Conservation (phyloP, 495 filamentous ascomycete genomes). For the Hypomontagnella monticulosa region DNA sequence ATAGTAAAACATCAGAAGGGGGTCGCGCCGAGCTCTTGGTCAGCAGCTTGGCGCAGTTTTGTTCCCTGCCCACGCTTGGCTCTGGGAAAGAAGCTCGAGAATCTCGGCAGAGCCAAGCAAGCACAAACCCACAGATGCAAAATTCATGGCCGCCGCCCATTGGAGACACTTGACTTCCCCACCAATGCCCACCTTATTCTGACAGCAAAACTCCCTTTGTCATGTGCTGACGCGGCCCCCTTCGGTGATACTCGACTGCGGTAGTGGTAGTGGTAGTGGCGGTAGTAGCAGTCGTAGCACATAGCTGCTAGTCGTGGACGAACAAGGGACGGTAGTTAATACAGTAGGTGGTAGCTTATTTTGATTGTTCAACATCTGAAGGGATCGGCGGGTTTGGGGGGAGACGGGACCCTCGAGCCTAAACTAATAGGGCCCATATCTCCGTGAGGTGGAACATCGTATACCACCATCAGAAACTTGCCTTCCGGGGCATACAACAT, state of each 20-base stretch:
- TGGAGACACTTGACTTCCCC: conserved; percentile 25
- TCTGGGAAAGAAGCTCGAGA: conserved; percentile 29
- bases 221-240: conserved; percentile 42
- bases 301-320: background rate
- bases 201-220: conserved; percentile 36
- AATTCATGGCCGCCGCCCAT: conserved; percentile 18
- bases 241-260: conserved; percentile 45
- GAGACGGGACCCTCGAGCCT: conserved; percentile 23
- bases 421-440: conserved; percentile 41
- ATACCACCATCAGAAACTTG: conserved; percentile 36
- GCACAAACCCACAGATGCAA: conserved; percentile 23
- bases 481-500: conserved; percentile 19
- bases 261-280: background rate
- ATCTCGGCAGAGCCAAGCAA: conserved; percentile 42
- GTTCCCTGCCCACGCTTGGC: conserved; percentile 22
- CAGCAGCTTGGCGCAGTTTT: conserved; percentile 31
- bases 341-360: conserved; percentile 37
- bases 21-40: conserved; percentile 32
- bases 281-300: background rate
- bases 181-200: conserved; percentile 43
- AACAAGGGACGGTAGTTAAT: conserved; percentile 25
- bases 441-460: conserved; percentile 39
- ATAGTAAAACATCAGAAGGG: conserved; percentile 30
- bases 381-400: conserved; percentile 23
- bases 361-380: conserved; percentile 9